Base-by-base conservation (phyloP, 768 basidiomycete species). In the Lepiota brunneoincarnata region DNA sequence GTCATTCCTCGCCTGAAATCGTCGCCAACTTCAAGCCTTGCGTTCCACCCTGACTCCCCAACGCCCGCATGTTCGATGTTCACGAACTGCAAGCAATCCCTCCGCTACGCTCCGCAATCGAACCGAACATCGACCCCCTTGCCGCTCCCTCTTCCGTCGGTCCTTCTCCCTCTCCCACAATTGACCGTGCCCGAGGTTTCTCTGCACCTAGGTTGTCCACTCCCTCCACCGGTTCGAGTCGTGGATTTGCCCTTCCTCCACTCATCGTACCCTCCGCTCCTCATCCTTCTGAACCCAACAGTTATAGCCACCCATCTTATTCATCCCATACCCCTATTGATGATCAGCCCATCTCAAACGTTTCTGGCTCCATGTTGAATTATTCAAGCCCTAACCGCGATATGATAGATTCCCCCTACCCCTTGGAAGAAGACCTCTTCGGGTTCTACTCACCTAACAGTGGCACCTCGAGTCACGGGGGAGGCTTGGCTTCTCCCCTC, bases 1-100 rank as follows among this genome's bases (percentile, higher is more conserved):
- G 93, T 52, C 87, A 91, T 67, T 96, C 93, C 1, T 85, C 91
- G 2, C 82, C 90, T 51, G 93, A 92, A 58, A 87, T 94, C 49
- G 90, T 96, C 49, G 87, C 93, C 52, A 92, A 91, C 70, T 96
- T 95, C 76, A 96, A 96, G 72, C 90, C 93, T 57, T 89, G 93
- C 61, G 93, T 96, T 4, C 93, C 93, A 15, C 93, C 93, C 26
- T 91, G 93, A 64, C 82, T 92, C 12, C 91, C 91, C 34, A 93
- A 93, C 64, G 88, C 88, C 10, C 75, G 89, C 61, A 93, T 93
- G 68, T 87, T 89, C 59, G 87, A 92, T 57, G 67, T 76, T 2
- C 82, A 86, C 57, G 85, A 89, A 54, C 69, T 80, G 17, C 78
- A 83, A n/a, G 67, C 78, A 15, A 83, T 89, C 17, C 85, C 87